Evolutionary conservation across 2,329 filamentous ascomycete species (phyloP), one percentile per base, ranked within the genome.

Genomic region (Pseudogymnoascus pannorum): DNA sequence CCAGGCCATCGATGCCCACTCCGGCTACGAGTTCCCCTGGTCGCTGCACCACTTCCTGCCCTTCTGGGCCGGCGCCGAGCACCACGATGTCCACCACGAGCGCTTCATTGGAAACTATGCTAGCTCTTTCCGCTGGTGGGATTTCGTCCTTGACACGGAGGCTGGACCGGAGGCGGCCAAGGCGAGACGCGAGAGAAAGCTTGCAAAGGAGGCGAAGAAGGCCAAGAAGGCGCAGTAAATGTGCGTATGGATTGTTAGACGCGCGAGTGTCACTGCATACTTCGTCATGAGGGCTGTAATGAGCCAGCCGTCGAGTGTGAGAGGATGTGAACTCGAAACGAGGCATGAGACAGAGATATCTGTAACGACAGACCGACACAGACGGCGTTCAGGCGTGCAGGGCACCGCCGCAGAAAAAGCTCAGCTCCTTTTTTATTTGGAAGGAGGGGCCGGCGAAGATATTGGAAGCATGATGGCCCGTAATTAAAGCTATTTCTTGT

Each of bases 71-170:
- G 94, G 94, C 65, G 94, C 94, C 61, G 87, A 96, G 70, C 93
- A 97, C 78, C 94, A 99, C 79, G 94, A 99, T 72, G 80, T 92
- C 48, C 94, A 99, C 78, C 94, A 99, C 78, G 94, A 99, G 81
- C 91, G 92, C 74, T 99, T 99, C 78, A 92, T 99, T 66, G 94
- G 94, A 70, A 99, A 99, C 81, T 99, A 97, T 75, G 81, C 93
- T 59, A 96, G 92, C 73, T 96, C 91, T 81, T 99, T 99, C 86
- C 85, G 93, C 75, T 99, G 94, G 94, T 99, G 94, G 94, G 94
- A 99, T 79, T 96, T 89, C 75, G 75, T 87, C 69, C 82, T 97
- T 68, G 92, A 97, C 76, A 99, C 94, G 64, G 93, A 99, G 82
- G 91, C 91, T 66, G 91, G 90, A 60, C 85, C 90, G 36, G 93